A percentile compares a stretch with the other conserved stretches of the same genome.
These are phyloP conservation scores for Geranium brycei DNA, from an alignment of 345 rosid genomes.

Conservation along the genomic window DNA sequence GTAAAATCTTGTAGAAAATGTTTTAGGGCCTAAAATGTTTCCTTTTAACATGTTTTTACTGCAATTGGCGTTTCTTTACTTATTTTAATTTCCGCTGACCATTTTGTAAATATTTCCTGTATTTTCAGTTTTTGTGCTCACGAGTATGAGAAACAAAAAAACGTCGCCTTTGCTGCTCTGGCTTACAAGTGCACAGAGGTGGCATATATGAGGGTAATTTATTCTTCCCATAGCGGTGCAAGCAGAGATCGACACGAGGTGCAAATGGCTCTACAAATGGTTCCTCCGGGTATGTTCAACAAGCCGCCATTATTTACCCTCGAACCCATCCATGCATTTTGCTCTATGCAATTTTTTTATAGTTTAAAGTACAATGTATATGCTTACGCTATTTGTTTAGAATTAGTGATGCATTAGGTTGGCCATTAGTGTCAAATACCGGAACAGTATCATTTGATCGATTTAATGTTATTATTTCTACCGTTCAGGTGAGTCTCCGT, in stretches of 20 bases:
- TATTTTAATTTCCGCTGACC: background rate
- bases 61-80: too few species aligned
- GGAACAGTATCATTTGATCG: background rate
- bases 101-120: slow-evolving; percentile 4
- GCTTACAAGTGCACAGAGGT: slow-evolving; percentile 98
- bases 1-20: too few species aligned
- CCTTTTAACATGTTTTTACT: too few species aligned
- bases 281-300: slow-evolving; percentile 59
- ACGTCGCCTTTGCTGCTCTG: slow-evolving; percentile 89
- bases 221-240: slow-evolving; percentile 46
- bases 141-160: slow-evolving; percentile 79
- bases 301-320: background rate
- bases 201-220: slow-evolving; percentile 81
- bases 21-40: too few species aligned
- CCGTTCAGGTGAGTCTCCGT: slow-evolving; percentile 82
- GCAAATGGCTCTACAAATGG: slow-evolving; percentile 50
- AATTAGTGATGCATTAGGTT: background rate
- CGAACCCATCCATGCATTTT: background rate
- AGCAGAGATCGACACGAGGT: slow-evolving; percentile 59
- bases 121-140: slow-evolving; percentile 73
- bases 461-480: slow-evolving; percentile 6
- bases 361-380: background rate
- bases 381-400: background rate
- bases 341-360: background rate
- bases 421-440: background rate